Evolutionary conservation across 371 early-diverging fungal species (phyloP), one percentile per base, ranked within the genome.

Genomic region (Smittium culicis): DNA sequence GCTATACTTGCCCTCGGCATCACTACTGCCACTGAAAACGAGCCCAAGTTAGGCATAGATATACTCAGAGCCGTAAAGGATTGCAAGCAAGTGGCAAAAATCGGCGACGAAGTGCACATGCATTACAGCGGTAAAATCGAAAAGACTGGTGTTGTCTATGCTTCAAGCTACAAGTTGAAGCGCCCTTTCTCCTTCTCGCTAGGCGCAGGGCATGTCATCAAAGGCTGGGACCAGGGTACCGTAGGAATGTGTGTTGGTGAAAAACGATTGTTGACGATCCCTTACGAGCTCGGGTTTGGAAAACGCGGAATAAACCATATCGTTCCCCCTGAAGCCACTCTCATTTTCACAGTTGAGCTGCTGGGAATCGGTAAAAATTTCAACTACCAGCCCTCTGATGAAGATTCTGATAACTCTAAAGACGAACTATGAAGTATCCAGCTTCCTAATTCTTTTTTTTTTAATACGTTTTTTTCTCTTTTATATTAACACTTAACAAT

Each of bases 171-270:
- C 65, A 87, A 90, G 69, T 91, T 92, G 65, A 81, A 81, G n/a
- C 25, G 77, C 29, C 88, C 92, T 59, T 87, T 96, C 72, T 73
- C 72, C 20, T 84, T 84, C 78, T 70, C 67, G 24, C 89, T 96
- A 68, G 96, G 96, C 70, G 86, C 88, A 45, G 93, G 92, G 28
- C 82, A 79, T 65, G 92, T 96, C 73, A 96, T 96, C 76, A 79
- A 81, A 71, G 94, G 92, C 67, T 87, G 88, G 86, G 85, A 86
- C 69, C 80, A 85, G 66, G 89, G 92, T 74, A 86, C 94, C 35
- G 85, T 88, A 35, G 82, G 86, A 72, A 82, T 94, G 82, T 86
- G 88, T 63, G 69, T 93, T 33, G 88, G 87, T 65, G 79, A 88
- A 77, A 77, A 79, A 65, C 83, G 86, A 61, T 73, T 69, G 69